Percentiles rank a stretch among this genome's conserved stretches.
These are phyloP conservation scores for Gymnopilus dilepis DNA, from an alignment of 768 basidiomycete species.

Conservation along the genomic window DNA sequence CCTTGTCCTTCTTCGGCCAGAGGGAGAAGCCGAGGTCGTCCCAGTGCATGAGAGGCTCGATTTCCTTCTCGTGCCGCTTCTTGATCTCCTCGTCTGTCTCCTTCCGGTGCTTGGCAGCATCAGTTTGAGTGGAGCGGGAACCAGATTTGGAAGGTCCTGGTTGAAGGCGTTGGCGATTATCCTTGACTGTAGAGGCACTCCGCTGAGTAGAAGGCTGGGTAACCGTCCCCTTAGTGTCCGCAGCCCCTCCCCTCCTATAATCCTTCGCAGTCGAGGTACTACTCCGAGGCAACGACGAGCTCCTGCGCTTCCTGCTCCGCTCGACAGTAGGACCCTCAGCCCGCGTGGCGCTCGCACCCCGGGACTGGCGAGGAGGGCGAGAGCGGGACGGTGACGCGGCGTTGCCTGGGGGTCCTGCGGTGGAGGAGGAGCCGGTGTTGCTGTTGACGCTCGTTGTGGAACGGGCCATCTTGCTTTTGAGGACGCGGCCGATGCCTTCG, in stretches of 20 bases:
- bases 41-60: slow-evolving; percentile 27
- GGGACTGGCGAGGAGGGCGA: no score
- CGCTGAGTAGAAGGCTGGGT: neutral
- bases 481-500: slow-evolving; percentile 40
- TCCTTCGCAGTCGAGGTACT: slow-evolving; percentile 10
- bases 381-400: no score
- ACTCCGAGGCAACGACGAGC: slow-evolving; percentile 17
- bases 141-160: neutral
- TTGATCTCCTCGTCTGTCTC: neutral
- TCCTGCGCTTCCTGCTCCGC: slow-evolving; percentile 7
- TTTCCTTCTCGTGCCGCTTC: slow-evolving; percentile 16
- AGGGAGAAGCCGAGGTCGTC: slow-evolving; percentile 24
- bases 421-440: no score
- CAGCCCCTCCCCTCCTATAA: neutral
- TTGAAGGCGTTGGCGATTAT: neutral
- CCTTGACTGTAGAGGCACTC: neutral
- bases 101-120: slow-evolving; percentile 5
- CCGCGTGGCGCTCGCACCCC: neutral
- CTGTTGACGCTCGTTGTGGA: neutral
- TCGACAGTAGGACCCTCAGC: neutral
- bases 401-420: no score
- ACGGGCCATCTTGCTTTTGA: neutral
- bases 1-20: slow-evolving; percentile 20
- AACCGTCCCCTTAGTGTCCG: neutral
- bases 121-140: neutral